Conservation (phyloP, 1,139 yeast species). For the Kazachstania sp. region DNA sequence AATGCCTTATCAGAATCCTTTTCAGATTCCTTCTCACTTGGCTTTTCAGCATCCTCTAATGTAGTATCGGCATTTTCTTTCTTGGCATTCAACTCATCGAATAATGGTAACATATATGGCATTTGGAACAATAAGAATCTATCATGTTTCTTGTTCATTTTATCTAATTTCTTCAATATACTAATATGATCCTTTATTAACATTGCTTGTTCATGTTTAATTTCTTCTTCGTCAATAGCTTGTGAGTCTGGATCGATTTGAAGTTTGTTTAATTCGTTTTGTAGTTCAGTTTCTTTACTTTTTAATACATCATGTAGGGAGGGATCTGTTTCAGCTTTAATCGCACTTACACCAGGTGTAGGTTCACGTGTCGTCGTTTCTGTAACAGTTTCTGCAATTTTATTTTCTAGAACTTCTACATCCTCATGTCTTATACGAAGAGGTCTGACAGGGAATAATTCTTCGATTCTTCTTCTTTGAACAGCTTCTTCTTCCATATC, state of each 20-base stretch:
- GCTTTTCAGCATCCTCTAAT: constrained; percentile 3
- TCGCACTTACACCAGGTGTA: constrained; percentile 23
- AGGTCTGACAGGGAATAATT: constrained; percentile 45
- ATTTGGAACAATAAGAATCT: constrained; percentile 56
- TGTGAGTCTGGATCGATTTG: constrained; percentile 20
- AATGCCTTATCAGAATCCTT: constrained; percentile 4
- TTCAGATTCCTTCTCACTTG: not conserved
- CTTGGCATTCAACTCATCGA: constrained; percentile 28
- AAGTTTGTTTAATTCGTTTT: constrained; percentile 24
- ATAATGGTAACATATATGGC: constrained; percentile 59
- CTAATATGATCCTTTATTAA: constrained; percentile 33
- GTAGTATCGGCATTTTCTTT: constrained; percentile 13
- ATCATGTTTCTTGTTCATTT: constrained; percentile 33
- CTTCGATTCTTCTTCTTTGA: constrained; percentile 32
- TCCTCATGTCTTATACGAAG: constrained; percentile 37
- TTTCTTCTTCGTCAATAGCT: constrained; percentile 30
- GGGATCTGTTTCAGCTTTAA: constrained; percentile 19
- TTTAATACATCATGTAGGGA: constrained; percentile 27
- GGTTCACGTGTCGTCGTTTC: constrained; percentile 26
- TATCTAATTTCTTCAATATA: constrained; percentile 27
- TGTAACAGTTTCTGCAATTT: constrained; percentile 21
- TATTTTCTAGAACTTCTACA: constrained; percentile 19
- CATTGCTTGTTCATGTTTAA: constrained; percentile 29
- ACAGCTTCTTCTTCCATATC: constrained; percentile 27
- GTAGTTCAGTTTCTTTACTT: constrained; percentile 24